Evolutionary conservation across 2,329 filamentous ascomycete genomes (phyloP).

Genomic region (Chaetomium sp.): DNA sequence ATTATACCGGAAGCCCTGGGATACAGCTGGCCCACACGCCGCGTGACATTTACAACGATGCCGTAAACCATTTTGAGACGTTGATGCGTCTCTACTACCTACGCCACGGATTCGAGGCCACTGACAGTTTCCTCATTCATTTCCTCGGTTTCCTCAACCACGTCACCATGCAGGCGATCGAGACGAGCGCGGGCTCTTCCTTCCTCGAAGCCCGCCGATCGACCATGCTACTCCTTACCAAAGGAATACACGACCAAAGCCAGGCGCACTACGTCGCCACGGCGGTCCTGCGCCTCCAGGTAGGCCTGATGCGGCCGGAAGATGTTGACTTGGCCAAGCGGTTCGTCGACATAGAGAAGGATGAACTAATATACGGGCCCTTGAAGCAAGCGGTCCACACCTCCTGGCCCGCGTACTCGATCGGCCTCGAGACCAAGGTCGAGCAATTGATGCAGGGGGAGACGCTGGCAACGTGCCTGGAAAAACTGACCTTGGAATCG

Average conservation of each 20-base stretch:
- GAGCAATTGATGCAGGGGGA: slow-evolving; percentile 22
- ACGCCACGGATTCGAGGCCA: slow-evolving; percentile 39
- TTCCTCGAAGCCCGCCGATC: slow-evolving; percentile 28
- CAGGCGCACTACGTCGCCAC: slow-evolving; percentile 25
- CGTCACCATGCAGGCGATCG: slow-evolving; percentile 30
- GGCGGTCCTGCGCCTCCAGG: slow-evolving; percentile 30
- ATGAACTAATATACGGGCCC: slow-evolving; percentile 27
- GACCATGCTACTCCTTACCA: slow-evolving; percentile 31
- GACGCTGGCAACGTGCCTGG: slow-evolving; percentile 28
- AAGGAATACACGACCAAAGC: slow-evolving; percentile 33
- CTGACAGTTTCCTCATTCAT: slow-evolving; percentile 32
- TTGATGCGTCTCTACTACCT: slow-evolving; percentile 42
- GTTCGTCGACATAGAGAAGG: slow-evolving; percentile 28
- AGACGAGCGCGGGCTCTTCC: slow-evolving; percentile 20
- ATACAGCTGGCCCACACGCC: slow-evolving; percentile 17
- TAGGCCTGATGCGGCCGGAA: slow-evolving; percentile 29
- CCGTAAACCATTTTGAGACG: slow-evolving; percentile 39
- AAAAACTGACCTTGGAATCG: slow-evolving; percentile 22
- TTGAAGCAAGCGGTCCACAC: slow-evolving; percentile 30
- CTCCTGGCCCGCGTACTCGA: slow-evolving; percentile 32
- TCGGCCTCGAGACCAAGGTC: slow-evolving; percentile 27
- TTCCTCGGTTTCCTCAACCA: slow-evolving; percentile 31
- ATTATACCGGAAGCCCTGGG: slow-evolving; percentile 19
- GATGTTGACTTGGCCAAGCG: slow-evolving; percentile 29
- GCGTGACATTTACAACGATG: slow-evolving; percentile 30